Evolutionary conservation across 495 filamentous ascomycete genomes (phyloP).

Genomic region (Saxophila tyrrhenica): DNA sequence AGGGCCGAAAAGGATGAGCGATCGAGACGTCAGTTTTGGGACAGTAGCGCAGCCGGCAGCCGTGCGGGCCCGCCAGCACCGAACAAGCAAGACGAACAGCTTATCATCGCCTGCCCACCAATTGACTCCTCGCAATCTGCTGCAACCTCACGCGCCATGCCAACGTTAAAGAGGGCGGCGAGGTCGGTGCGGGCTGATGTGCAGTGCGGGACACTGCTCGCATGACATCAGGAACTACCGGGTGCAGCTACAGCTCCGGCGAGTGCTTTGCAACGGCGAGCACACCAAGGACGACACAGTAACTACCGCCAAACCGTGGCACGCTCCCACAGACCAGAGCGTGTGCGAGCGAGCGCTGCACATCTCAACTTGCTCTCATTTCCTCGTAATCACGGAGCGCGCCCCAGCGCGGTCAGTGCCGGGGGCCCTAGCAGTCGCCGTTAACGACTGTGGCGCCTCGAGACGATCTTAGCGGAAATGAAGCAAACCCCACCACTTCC

Average conservation of each 20-base stretch:
- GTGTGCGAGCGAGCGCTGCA: not conserved
- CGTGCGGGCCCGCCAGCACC: not conserved
- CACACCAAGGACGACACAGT: not conserved
- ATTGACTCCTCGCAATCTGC: no score
- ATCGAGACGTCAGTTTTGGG: slow-evolving; percentile 1
- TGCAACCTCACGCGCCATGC: no score
- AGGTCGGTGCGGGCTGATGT: not conserved
- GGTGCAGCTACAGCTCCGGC: no score
- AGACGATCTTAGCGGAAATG: not conserved
- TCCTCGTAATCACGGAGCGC: not conserved
- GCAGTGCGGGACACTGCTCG: no score
- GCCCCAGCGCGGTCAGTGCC: not conserved
- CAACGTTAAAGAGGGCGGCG: not conserved
- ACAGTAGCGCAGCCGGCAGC: slow-evolving; percentile 5
- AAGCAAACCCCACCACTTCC: not conserved
- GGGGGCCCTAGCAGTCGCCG: not conserved
- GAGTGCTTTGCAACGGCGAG: not conserved
- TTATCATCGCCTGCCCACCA: not conserved
- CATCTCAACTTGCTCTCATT: not conserved
- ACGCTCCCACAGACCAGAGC: not conserved
- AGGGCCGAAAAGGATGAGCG: slow-evolving; percentile 9
- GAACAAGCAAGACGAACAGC: not conserved
- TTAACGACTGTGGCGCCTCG: not conserved
- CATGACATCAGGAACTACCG: no score
- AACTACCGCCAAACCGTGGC: not conserved